phyloP scores from a whole-genome alignment of 129 eudicot species.

The Tagetes erecta region DNA sequence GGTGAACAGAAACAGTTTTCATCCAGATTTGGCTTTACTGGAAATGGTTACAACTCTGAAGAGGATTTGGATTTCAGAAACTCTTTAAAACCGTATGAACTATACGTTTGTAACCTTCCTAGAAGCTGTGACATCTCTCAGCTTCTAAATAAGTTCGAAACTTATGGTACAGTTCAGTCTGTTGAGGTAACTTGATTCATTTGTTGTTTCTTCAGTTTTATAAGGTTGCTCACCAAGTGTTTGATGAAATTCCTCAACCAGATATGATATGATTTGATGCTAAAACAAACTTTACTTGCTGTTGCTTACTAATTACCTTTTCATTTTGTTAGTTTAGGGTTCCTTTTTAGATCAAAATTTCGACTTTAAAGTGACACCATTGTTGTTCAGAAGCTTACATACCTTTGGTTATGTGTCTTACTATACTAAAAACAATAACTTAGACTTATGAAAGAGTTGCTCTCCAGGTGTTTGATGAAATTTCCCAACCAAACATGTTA shows the following conservation, averaged over 20 bases:
- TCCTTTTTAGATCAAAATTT: background rate
- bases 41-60: slow-evolving; percentile 33
- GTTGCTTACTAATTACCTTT: background rate
- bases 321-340: background rate
- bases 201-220: background rate
- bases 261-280: background rate
- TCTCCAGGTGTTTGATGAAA: no score
- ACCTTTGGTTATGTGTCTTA: background rate
- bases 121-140: slow-evolving; percentile 38
- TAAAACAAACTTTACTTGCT: background rate
- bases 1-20: slow-evolving; percentile 20
- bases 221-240: slow-evolving; percentile 10
- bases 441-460: background rate
- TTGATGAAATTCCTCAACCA: slow-evolving; percentile 26
- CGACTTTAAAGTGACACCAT: background rate
- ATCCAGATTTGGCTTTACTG: slow-evolving; percentile 10
- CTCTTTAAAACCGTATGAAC: slow-evolving; percentile 30
- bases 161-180: slow-evolving; percentile 49
- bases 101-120: slow-evolving; percentile 54
- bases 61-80: slow-evolving; percentile 30
- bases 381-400: background rate
- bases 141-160: slow-evolving; percentile 32
- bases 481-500: background rate
- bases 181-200: slow-evolving; percentile 34
- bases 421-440: background rate